These are phyloP conservation scores for Backusella sp. DNA, from an alignment of 192 early-diverging fungal genomes.

Conservation along the genomic window DNA sequence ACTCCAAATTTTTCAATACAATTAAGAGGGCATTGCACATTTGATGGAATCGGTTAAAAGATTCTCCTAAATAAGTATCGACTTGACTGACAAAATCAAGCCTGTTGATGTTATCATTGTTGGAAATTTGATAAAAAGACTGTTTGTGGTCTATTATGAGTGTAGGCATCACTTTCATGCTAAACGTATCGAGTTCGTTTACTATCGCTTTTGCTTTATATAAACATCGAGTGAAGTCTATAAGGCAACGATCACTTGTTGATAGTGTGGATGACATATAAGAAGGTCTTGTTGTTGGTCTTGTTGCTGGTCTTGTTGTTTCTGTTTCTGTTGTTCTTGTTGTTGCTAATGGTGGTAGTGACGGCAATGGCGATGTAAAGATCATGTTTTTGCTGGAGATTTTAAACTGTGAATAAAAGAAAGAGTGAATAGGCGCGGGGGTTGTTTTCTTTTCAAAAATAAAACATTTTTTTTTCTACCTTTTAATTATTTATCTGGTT, in stretches of 20 bases:
- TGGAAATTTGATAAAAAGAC: background rate
- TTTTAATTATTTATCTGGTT: background rate
- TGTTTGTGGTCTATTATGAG: background rate
- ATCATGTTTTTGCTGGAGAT: background rate
- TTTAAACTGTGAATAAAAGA: background rate
- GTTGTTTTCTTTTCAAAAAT: background rate
- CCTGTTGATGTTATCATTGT: background rate
- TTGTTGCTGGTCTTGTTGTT: background rate
- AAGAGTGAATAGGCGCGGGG: background rate
- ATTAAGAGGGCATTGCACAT: conserved; percentile 21
- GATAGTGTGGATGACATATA: conserved; percentile 5
- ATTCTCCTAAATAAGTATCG: conserved; percentile 3
- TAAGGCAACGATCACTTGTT: conserved; percentile 11
- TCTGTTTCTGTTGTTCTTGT: background rate
- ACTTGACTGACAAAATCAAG: background rate
- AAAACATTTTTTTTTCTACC: background rate
- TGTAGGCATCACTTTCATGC: conserved; percentile 7
- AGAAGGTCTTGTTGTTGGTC: background rate
- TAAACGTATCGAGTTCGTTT: conserved; percentile 16
- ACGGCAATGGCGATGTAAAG: background rate
- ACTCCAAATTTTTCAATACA: conserved; percentile 21
- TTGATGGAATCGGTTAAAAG: conserved; percentile 14
- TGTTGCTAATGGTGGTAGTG: background rate
- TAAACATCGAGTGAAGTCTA: conserved; percentile 28
- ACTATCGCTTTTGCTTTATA: conserved; percentile 23